Evolutionary conservation across 306 rosid genomes (phyloP), one percentile per base, ranked within the genome.

Genomic region (Elaeagnus macrophylla): DNA sequence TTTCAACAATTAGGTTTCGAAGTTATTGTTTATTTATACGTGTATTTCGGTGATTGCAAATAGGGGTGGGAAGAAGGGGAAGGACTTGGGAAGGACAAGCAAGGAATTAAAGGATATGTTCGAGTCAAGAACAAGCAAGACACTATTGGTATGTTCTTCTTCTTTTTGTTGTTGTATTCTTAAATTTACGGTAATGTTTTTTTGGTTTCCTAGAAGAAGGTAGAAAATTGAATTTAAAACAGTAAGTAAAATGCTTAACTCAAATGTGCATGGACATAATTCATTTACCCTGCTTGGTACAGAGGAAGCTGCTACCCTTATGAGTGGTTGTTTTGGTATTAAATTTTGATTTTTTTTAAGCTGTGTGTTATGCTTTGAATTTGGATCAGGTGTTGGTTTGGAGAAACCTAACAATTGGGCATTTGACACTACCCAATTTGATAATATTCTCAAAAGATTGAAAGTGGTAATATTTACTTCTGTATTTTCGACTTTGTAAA

Each of bases 11-110:
- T 19, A 4, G 8, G 16, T 8, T 49, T 13, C 1, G 5, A 12
- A 19, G 7, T 44, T 8, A 1, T 7, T 37, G 8, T 0, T 38
- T 17, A 43, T 61, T 15, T n/a, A 1, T 38, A 1, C 6, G 17
- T 25, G 32, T 25, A 25, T 25, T 25, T 25, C 32, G 5, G 12
- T 54, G 15, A 46, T 20, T 12, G 18, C 32, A 4, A 25, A 0
- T n/a, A 86, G 97, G 99, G 99, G 1, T 87, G 99, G 99, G 95
- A 93, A 81, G 99, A 93, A 93, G 99, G 99, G 1, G 95, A 93
- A 67, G 99, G 96, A 13, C 95, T 87, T 14, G 99, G 99, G 9
- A 87, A 87, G 68, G 96, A 93, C 35, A 87, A 84, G 74, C 99
- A 93, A 61, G 96, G 99, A 18, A 93, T 93, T 74, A 93, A 93